Base-by-base conservation (phyloP, 2,329 filamentous ascomycete species). In the Trichophyton schoenleinii region DNA sequence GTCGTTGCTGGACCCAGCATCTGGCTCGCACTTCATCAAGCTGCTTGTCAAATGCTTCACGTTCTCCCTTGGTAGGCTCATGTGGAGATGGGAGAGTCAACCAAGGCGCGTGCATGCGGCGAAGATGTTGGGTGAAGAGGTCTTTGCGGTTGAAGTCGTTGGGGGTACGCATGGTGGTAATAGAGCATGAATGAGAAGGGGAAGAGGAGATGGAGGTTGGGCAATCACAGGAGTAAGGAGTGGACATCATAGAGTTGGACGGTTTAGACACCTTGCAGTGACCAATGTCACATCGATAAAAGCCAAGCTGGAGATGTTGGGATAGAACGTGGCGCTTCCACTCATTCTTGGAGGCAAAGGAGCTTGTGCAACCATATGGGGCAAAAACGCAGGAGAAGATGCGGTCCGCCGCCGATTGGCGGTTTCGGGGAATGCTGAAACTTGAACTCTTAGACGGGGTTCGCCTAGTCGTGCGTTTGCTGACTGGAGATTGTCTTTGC, bases 61-160 rank as follows among this genome's bases (percentile, higher is more conserved):
- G 67, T 63, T 75, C 71, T 46, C 66, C 67, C 63, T 69, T 65
- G 57, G 66, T 64, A 60, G 68, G 67, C 69, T 70, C 78, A n/a
- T 53, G 62, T 7, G 52, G 22, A 34, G n/a, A 46, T 1, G 59
- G 60, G 3, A 64, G 60, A 5, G 64, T 65, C 9, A 72, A 64
- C 85, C 79, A 72, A 0, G 82, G 81, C 0, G 82, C 78, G 70
- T 96, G 91, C 89, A 95, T 95, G 55, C 92, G 87, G 4, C 89
- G 83, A 1, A 92, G 80, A 70, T 96, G 92, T 69, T 95, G 90
- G 0, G 87, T 89, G 75, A 91, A 96, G 8, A 96, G 82, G 69
- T 96, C 91, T 71, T 95, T 95, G 68, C 91, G 87, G 74, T 95
- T 95, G 78, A 96, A 96, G 72, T 84, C 85, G 67, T 87, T 85